A percentile compares a stretch with the other conserved stretches of the same genome.
Evolutionary conservation across 805 yeast species (phyloP).

Genomic region (Kodamaea hsintzibuensis): DNA sequence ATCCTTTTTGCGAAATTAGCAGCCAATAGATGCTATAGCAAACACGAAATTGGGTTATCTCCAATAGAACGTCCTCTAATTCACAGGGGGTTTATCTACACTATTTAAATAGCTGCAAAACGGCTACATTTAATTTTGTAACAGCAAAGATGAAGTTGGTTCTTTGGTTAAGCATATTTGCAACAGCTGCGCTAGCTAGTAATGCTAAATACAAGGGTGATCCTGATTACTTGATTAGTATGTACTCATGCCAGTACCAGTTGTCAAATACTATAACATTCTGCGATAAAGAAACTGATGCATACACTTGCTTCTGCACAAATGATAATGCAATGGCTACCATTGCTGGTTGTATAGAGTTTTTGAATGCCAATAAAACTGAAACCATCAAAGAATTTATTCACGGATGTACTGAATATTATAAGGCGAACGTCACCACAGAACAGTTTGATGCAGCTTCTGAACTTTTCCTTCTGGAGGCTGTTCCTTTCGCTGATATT

Average conservation of each 20-base stretch:
- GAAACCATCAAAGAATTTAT: slow-evolving; percentile 10
- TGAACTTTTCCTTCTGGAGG: slow-evolving; percentile 16
- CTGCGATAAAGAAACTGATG: neutral
- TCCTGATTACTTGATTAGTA: neutral
- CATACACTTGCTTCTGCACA: slow-evolving; percentile 23
- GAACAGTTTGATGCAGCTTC: slow-evolving; percentile 12
- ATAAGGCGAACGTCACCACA: slow-evolving; percentile 16
- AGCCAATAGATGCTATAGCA: neutral
- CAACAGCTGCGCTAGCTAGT: neutral
- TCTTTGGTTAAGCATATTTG: neutral
- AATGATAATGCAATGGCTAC: slow-evolving; percentile 30
- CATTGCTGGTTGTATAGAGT: slow-evolving; percentile 28
- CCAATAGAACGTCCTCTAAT: neutral
- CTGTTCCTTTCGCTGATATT: slow-evolving; percentile 19
- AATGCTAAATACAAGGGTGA: slow-evolving; percentile 3
- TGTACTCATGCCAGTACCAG: slow-evolving; percentile 12
- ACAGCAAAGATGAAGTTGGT: neutral
- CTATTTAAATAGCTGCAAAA: neutral
- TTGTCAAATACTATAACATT: slow-evolving; percentile 10
- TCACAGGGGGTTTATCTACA: neutral
- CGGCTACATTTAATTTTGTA: neutral
- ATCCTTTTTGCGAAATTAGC: neutral
- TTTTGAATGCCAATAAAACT: slow-evolving; percentile 11
- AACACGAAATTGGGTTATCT: neutral
- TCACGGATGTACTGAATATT: slow-evolving; percentile 19